These are phyloP conservation scores for Anthostomella pinea DNA, from an alignment of 2,329 filamentous ascomycete genomes.

Conservation along the genomic window DNA sequence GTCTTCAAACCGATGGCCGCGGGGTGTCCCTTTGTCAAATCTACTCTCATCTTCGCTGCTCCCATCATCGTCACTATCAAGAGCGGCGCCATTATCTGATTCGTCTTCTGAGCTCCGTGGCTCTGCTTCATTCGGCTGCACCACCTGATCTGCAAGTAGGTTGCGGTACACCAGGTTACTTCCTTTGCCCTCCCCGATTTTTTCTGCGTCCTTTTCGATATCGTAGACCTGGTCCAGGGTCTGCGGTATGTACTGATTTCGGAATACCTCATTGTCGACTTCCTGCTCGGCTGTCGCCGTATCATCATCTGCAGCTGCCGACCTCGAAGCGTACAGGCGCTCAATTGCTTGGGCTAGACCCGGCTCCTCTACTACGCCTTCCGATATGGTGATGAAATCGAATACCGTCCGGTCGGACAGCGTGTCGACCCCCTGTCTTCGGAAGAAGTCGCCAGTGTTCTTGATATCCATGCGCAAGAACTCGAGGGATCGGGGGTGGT, in stretches of 20 bases:
- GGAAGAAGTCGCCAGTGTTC: conserved; percentile 92
- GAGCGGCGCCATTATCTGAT: conserved; percentile 48
- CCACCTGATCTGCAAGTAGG: conserved; percentile 70
- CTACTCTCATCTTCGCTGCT: conserved; percentile 43
- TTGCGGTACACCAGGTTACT: conserved; percentile 81
- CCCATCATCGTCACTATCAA: conserved; percentile 43
- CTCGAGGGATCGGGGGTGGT: conserved; percentile 87
- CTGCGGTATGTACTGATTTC: conserved; percentile 94
- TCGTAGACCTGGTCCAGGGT: conserved; percentile 96
- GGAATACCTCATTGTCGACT: conserved; percentile 87
- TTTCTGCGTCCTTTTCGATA: conserved; percentile 83
- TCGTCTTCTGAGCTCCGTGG: conserved; percentile 38
- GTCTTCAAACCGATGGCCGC: conserved; percentile 84
- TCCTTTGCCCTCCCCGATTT: conserved; percentile 69
- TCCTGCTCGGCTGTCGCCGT: conserved; percentile 57
- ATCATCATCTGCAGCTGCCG: conserved; percentile 48
- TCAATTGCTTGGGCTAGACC: conserved; percentile 62
- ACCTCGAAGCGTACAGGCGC: conserved; percentile 60
- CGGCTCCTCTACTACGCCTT: conserved; percentile 59
- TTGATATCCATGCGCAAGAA: conserved; percentile 99
- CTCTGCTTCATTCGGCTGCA: conserved; percentile 38
- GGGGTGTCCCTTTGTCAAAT: conserved; percentile 66
- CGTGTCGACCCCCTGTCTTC: conserved; percentile 76
- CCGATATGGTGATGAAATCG: conserved; percentile 69
- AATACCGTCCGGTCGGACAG: conserved; percentile 79